Percentiles rank a stretch among this genome's conserved stretches.
phyloP scores from a whole-genome alignment of 495 filamentous ascomycete genomes.

The Melanomma pulvis-pyrius region DNA sequence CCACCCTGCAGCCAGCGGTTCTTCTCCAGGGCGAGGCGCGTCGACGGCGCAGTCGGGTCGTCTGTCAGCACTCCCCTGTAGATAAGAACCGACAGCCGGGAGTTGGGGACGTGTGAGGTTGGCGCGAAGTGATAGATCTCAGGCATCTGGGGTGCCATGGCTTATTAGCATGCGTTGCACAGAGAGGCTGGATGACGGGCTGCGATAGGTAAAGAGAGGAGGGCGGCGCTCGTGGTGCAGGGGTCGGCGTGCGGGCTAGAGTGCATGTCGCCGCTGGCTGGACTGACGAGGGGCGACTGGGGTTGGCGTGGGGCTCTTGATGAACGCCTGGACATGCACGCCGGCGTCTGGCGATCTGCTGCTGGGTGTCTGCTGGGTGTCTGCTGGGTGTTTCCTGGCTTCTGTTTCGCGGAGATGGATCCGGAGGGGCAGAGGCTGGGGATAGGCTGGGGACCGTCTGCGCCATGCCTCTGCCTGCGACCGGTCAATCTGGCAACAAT shows the following conservation, averaged over 20 bases:
- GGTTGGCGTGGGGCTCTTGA: neutral
- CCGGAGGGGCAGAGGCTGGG: neutral
- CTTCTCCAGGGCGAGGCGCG: slow-evolving; percentile 40
- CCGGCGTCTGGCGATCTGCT: neutral
- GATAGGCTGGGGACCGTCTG: neutral
- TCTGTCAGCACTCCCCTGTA: slow-evolving; percentile 46
- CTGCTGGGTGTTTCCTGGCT: neutral
- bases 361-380: neutral
- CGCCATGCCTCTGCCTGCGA: neutral
- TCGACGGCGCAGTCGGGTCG: slow-evolving; percentile 31
- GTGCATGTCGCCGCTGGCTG: neutral
- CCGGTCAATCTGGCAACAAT: neutral
- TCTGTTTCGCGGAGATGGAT: neutral
- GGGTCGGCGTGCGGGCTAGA: neutral
- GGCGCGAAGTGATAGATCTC: slow-evolving; percentile 41
- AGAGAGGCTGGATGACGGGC: neutral
- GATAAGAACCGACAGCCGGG: slow-evolving; percentile 46
- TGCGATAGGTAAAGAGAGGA: neutral
- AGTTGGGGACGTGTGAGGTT: slow-evolving; percentile 49
- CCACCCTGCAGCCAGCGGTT: slow-evolving; percentile 49
- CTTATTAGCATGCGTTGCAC: neutral
- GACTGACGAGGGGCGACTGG: neutral
- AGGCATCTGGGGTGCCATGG: slow-evolving; percentile 23
- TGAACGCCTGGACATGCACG: neutral
- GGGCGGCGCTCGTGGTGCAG: neutral